These are phyloP conservation scores for Rhododendron simsii DNA, from an alignment of 148 eudicot genomes.

Conservation along the genomic window DNA sequence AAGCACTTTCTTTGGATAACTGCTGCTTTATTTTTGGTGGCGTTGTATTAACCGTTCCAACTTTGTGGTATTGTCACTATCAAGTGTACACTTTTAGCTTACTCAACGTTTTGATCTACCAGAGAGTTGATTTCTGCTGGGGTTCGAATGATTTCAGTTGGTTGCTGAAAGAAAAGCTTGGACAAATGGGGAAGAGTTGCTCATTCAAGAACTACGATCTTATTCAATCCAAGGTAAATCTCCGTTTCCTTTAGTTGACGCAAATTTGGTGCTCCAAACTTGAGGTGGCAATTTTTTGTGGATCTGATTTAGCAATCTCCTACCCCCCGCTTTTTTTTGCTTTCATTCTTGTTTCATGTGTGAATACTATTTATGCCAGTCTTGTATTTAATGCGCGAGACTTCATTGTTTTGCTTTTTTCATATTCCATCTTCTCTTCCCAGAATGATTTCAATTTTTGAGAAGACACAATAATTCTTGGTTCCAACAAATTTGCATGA, in stretches of 20 bases:
- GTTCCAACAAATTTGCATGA: neutral
- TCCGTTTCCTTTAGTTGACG: neutral
- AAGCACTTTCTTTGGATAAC: neutral
- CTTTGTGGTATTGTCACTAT: neutral
- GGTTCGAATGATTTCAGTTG: conserved; percentile 75
- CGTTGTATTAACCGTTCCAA: neutral
- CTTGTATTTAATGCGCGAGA: neutral
- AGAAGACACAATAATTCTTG: conserved; percentile 8
- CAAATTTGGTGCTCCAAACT: neutral
- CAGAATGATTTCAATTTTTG: conserved; percentile 62
- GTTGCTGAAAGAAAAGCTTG: conserved; percentile 58
- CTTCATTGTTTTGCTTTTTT: neutral
- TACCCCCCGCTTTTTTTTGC: neutral
- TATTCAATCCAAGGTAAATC: conserved; percentile 49
- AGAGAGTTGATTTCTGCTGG: conserved; percentile 79
- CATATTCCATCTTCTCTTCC: neutral
- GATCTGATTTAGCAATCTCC: neutral
- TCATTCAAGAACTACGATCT: conserved; percentile 50
- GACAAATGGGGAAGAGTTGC: conserved; percentile 54
- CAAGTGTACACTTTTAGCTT: neutral
- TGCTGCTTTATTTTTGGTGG: neutral
- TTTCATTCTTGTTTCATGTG: neutral
- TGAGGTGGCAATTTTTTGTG: neutral
- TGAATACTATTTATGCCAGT: neutral
- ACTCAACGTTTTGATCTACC: conserved; percentile 4